Conservation (phyloP, 768 basidiomycete species). For the Suillus lakei region DNA sequence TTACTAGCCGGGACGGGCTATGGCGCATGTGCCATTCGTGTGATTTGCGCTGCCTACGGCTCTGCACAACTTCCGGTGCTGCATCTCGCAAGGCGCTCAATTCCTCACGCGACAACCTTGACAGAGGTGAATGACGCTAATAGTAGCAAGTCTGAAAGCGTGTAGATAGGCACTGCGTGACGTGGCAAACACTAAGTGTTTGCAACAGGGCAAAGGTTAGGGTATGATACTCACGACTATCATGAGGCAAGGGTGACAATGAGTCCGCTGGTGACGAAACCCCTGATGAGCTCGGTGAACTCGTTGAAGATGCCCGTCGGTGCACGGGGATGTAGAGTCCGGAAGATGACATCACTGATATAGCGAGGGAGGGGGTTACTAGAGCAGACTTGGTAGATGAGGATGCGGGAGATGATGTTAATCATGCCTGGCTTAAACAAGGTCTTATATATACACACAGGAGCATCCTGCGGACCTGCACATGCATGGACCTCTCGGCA, state of each 20-base stretch:
- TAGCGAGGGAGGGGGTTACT: constrained; percentile 10
- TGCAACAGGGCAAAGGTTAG: background rate
- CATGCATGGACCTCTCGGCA: background rate
- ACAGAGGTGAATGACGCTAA: constrained; percentile 30
- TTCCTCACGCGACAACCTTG: constrained; percentile 14
- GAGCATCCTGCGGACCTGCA: background rate
- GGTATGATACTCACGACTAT: constrained; percentile 11
- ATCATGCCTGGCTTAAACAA: background rate
- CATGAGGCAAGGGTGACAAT: constrained; percentile 6
- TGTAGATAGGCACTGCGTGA: constrained; percentile 24
- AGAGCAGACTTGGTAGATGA: constrained; percentile 5
- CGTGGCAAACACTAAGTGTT: background rate
- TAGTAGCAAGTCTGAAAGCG: constrained; percentile 30
- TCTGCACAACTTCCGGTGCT: constrained; percentile 34
- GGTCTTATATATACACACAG: constrained; percentile 10
- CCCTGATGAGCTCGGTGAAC: constrained; percentile 22
- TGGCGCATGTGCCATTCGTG: constrained; percentile 24
- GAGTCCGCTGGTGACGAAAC: constrained; percentile 17
- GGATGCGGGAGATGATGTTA: background rate
- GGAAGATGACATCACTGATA: constrained; percentile 30
- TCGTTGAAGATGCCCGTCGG: constrained; percentile 29
- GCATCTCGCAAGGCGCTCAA: constrained; percentile 16
- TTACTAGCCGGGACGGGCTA: background rate
- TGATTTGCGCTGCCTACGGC: constrained; percentile 33
- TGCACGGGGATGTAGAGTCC: constrained; percentile 48